These are phyloP conservation scores for Gossypium sturtianum DNA, from an alignment of 345 rosid genomes.

Conservation along the genomic window DNA sequence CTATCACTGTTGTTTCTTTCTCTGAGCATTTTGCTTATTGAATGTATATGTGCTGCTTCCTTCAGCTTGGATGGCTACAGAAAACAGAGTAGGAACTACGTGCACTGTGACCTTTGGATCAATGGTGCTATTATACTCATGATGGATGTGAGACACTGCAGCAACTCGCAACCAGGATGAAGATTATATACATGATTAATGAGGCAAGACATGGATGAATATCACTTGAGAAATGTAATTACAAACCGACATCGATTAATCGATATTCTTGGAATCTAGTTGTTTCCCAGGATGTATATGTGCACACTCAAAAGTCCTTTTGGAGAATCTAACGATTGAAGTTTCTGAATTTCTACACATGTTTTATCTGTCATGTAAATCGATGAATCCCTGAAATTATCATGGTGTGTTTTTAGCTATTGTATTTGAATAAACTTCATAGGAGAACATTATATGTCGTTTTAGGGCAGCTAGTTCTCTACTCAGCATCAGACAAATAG, in stretches of 20 bases:
- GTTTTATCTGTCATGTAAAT: background rate
- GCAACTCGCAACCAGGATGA: background rate
- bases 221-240: background rate
- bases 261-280: background rate
- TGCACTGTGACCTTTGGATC: background rate
- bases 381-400: background rate
- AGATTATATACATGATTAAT: slow-evolving; percentile 1
- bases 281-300: background rate
- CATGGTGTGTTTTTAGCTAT: background rate
- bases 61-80: slow-evolving; percentile 69
- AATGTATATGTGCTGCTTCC: slow-evolving; percentile 2
- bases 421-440: background rate
- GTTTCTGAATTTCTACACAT: background rate
- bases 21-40: slow-evolving; percentile 2
- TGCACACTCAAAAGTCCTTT: background rate
- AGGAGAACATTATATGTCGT: background rate
- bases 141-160: background rate
- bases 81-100: slow-evolving; percentile 36
- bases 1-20: background rate
- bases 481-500: background rate
- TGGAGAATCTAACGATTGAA: background rate
- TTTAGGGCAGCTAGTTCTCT: background rate
- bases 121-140: background rate
- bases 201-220: background rate
- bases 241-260: background rate